Evolutionary conservation across 2,329 filamentous ascomycete genomes (phyloP).

Genomic region (Fusarium udum): DNA sequence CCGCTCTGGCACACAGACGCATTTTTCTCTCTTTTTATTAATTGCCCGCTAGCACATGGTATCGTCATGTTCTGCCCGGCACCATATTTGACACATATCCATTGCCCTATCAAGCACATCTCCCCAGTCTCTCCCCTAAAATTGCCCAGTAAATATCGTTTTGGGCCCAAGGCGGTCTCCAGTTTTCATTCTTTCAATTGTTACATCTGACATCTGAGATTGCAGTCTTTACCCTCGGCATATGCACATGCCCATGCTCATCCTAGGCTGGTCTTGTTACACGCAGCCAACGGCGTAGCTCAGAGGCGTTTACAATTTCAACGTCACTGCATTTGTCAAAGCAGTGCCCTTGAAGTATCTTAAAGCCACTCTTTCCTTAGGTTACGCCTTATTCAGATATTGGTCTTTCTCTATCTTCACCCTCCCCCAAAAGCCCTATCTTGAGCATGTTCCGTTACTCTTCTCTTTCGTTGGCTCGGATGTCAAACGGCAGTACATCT

Average conservation of each 20-base stretch:
- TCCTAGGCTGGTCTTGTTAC: constrained; percentile 34
- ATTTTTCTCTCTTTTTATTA: constrained; percentile 19
- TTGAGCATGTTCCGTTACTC: constrained; percentile 29
- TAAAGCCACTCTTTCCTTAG: constrained; percentile 39
- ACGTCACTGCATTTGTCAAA: constrained; percentile 38
- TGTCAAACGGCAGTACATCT: constrained; percentile 28
- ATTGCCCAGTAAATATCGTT: constrained; percentile 16
- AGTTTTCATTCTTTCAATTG: constrained; percentile 25
- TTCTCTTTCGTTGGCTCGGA: constrained; percentile 40
- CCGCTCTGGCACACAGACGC: constrained; percentile 33
- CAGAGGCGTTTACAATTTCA: constrained; percentile 38
- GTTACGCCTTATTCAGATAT: constrained; percentile 26
- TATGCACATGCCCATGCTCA: constrained; percentile 42
- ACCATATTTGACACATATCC: constrained; percentile 36
- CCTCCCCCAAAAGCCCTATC: constrained; percentile 40
- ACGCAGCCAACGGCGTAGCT: constrained; percentile 38
- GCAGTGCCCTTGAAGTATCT: constrained; percentile 27
- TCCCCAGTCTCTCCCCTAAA: constrained; percentile 28
- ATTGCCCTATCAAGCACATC: constrained; percentile 36
- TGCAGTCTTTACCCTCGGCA: constrained; percentile 39
- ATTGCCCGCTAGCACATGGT: constrained; percentile 18
- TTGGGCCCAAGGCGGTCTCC: constrained; percentile 12
- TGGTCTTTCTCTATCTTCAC: constrained; percentile 40
- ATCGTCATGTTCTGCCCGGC: constrained; percentile 32
- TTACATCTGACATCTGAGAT: constrained; percentile 33